Base-by-base conservation (phyloP, 108 stramenopile species). In the Pelagomonas calceolata region DNA sequence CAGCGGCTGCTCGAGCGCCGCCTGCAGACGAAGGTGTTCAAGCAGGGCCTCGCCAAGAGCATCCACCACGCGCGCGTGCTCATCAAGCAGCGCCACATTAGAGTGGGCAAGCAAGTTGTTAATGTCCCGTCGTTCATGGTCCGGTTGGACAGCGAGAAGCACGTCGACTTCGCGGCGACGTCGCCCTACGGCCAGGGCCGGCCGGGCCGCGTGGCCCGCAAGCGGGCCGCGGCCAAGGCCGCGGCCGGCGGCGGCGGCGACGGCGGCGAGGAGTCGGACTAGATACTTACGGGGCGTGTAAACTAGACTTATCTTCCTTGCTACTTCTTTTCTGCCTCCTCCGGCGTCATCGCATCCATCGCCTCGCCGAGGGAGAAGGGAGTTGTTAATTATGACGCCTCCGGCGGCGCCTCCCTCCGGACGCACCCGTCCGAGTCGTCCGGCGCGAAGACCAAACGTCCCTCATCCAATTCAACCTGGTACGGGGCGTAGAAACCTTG, bases 41-140 rank as follows among this genome's bases (percentile, higher is more conserved):
- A 96, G 94, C 94, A 94, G 82, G 92, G 92, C 45, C 85, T 97
- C 36, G 98, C 98, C 88, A 97, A 98, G 92, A 88, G 88, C 72
- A 95, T 99, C 75, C 98, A 99, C 89, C 95, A 99, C 78, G 98
- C 98, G 69, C 96, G 98, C 80, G 96, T 97, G 67, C 87, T 97
- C 71, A 99, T 99, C 89, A 88, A 91, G 64, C 98, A 99, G 83
- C 92, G 98, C 70, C 98, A 99, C 92, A 99, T 99, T 77, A 89
- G 95, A 67, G 97, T 98, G 68, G 96, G 96, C 77, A 89, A 86
- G 73, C 96, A 96, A 79, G 84, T 99, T 34, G 98, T 99, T 37
- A 96, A 95, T 81, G 93, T 96, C 21, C 95, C 98, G 34, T 91
- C 91, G 71, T 97, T 99, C 92, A 91, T 96, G 78, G 95, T 99